These are phyloP conservation scores for Yamadazyma friedrichii DNA, from an alignment of 1,139 yeast genomes.

Conservation along the genomic window DNA sequence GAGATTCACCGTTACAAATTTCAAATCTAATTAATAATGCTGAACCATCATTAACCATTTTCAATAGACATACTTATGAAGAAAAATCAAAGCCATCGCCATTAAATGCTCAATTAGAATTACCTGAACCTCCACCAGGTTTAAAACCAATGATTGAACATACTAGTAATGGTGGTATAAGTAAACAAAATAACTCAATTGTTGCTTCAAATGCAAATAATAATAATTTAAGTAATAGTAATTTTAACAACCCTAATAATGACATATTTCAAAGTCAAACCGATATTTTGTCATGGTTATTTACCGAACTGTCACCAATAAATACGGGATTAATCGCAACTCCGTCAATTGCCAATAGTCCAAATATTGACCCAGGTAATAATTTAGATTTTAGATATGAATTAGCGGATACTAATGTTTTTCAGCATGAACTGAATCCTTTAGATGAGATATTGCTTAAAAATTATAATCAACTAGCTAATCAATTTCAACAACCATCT, in stretches of 20 bases:
- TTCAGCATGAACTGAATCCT: constrained; percentile 39
- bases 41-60: constrained; percentile 6
- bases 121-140: constrained; percentile 1
- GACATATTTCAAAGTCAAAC: constrained; percentile 23
- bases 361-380: constrained; percentile 1
- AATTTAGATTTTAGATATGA: constrained; percentile 10
- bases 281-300: constrained; percentile 43
- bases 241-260: neutral
- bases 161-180: neutral
- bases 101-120: neutral
- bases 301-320: constrained; percentile 26
- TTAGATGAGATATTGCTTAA: constrained; percentile 35
- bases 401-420: constrained; percentile 30
- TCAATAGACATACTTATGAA: neutral
- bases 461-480: constrained; percentile 11
- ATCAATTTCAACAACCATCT: neutral
- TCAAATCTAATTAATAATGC: constrained; percentile 20
- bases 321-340: constrained; percentile 1
- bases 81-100: no score
- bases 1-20: constrained; percentile 20
- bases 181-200: neutral
- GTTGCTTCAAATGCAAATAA: neutral
- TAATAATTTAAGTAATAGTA: neutral
- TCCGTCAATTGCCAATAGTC: constrained; percentile 3
- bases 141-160: constrained; percentile 3